A percentile compares a stretch with the other conserved stretches of the same genome.
These are phyloP conservation scores for Kitagawia praeruptora DNA, from an alignment of 129 eudicot species.

Conservation along the genomic window DNA sequence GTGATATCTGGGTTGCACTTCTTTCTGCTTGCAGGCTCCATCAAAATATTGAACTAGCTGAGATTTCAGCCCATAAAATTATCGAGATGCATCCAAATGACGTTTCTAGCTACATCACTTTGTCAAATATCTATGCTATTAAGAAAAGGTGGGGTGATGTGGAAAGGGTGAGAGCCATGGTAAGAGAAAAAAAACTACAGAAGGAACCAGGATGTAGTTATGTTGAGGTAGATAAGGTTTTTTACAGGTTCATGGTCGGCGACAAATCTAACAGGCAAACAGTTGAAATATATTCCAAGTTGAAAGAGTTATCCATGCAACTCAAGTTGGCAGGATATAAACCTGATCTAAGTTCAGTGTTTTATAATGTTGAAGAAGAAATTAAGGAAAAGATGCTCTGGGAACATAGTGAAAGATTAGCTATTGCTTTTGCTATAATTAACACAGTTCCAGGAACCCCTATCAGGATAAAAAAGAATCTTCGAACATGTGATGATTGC, in stretches of 20 bases:
- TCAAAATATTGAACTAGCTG: constrained; percentile 40
- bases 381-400: constrained; percentile 22
- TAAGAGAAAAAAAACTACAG: constrained; percentile 24
- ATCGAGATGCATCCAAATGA: constrained; percentile 26
- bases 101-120: constrained; percentile 28
- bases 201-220: constrained; percentile 38
- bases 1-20: constrained; percentile 41
- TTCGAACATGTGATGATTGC: constrained; percentile 15
- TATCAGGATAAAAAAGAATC: constrained; percentile 14
- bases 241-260: constrained; percentile 17
- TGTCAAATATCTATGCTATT: constrained; percentile 15
- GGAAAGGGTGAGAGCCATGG: constrained; percentile 22
- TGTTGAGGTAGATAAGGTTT: constrained; percentile 19
- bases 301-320: constrained; percentile 9
- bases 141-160: constrained; percentile 29
- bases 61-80: constrained; percentile 28
- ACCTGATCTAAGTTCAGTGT: constrained; percentile 20
- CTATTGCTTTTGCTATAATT: constrained; percentile 12
- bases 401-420: constrained; percentile 18
- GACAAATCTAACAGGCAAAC: constrained; percentile 15
- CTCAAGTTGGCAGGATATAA: constrained; percentile 12
- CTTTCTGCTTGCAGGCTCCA: constrained; percentile 47
- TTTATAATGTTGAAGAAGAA: constrained; percentile 20
- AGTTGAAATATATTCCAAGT: background rate
- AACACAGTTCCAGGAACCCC: constrained; percentile 11